These are phyloP conservation scores for Diaporthe sp. DNA, from an alignment of 2,329 filamentous ascomycete species.

Conservation along the genomic window DNA sequence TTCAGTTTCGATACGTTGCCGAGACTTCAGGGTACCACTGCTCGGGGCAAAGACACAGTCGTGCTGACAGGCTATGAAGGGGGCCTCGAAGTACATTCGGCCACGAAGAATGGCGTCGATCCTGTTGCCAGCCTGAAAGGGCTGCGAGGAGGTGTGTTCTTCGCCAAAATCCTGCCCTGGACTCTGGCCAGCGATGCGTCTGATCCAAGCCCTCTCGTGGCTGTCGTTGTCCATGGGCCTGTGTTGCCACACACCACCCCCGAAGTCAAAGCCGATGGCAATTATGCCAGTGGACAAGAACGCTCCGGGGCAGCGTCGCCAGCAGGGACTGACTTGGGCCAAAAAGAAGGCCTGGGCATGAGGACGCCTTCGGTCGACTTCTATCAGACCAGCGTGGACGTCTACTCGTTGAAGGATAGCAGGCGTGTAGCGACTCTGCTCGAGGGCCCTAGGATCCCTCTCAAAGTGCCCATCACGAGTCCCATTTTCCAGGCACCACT, in stretches of 20 bases:
- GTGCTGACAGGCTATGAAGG: conserved; percentile 85
- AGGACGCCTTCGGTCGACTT: conserved; percentile 62
- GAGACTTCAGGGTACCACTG: conserved; percentile 45
- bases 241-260: conserved; percentile 61
- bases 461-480: conserved; percentile 71
- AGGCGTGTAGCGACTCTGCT: conserved; percentile 80
- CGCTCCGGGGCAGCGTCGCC: conserved; percentile 56
- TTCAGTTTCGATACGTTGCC: conserved; percentile 85
- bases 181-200: conserved; percentile 66
- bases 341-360: conserved; percentile 42
- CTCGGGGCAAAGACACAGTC: conserved; percentile 68
- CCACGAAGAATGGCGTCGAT: conserved; percentile 80
- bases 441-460: conserved; percentile 73
- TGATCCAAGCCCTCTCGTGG: conserved; percentile 79
- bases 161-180: conserved; percentile 87
- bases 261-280: conserved; percentile 52
- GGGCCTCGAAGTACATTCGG: conserved; percentile 80
- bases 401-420: conserved; percentile 87
- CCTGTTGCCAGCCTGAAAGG: conserved; percentile 80
- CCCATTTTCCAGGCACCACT: conserved; percentile 76
- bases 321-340: conserved; percentile 54
- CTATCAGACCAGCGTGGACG: conserved; percentile 90
- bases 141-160: conserved; percentile 82
- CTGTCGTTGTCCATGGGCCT: conserved; percentile 84
- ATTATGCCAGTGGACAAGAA: conserved; percentile 47